A percentile compares a stretch with the other conserved stretches of the same genome.
Conservation (phyloP, 768 basidiomycete genomes). For the Lactarius hatsudake region DNA sequence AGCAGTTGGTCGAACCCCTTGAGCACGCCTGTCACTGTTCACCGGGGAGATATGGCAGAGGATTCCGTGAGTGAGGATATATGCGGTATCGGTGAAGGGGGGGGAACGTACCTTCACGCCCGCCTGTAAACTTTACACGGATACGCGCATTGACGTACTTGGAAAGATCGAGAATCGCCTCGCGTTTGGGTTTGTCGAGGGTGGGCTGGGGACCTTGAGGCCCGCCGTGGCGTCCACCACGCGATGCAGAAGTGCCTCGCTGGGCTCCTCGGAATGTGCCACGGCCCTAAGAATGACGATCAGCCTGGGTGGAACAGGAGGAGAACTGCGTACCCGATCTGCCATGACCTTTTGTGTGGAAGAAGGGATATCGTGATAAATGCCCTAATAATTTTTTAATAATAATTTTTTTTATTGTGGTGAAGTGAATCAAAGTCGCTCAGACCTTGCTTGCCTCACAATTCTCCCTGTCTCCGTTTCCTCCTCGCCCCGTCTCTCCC, state of each 20-base stretch:
- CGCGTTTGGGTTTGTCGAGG: slow-evolving; percentile 80
- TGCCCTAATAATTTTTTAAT: background rate
- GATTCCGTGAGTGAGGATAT: background rate
- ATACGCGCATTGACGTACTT: slow-evolving; percentile 93
- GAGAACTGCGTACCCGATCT: slow-evolving; percentile 52
- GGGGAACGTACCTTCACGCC: slow-evolving; percentile 72
- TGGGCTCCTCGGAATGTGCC: slow-evolving; percentile 48
- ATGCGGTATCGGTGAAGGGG: background rate
- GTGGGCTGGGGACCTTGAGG: slow-evolving; percentile 47
- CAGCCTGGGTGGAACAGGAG: background rate
- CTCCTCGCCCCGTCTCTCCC: background rate
- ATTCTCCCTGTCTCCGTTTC: background rate
- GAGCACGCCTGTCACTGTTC: slow-evolving; percentile 79
- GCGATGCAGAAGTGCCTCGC: slow-evolving; percentile 36
- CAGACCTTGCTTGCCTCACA: background rate
- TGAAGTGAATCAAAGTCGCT: background rate
- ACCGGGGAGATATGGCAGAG: slow-evolving; percentile 10
- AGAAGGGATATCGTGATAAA: background rate
- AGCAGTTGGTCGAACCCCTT: slow-evolving; percentile 97
- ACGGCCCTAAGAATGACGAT: slow-evolving; percentile 50
- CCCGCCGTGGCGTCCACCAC: slow-evolving; percentile 50
- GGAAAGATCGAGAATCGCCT: slow-evolving; percentile 92
- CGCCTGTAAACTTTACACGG: slow-evolving; percentile 97
- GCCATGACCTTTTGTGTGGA: slow-evolving; percentile 41
- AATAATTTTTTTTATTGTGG: background rate